Conservation (phyloP, 108 stramenopile species). For the Skeletonema menzelii region DNA sequence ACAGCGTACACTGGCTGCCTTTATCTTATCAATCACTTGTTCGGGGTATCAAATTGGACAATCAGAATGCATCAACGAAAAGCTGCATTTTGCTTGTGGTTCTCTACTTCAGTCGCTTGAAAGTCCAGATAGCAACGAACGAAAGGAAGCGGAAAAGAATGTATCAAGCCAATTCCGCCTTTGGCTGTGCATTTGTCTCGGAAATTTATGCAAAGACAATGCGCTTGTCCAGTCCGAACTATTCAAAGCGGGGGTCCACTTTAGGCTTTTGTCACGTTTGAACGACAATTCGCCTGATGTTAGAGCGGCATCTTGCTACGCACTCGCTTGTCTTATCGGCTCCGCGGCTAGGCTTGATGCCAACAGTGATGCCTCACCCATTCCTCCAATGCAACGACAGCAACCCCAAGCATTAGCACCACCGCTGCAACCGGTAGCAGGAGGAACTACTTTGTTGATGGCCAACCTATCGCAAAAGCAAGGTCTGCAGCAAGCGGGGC, state of each 20-base stretch:
- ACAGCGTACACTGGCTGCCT: slow-evolving; percentile 90
- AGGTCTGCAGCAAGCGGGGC: background rate
- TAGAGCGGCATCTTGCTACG: slow-evolving; percentile 85
- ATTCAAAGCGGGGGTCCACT: slow-evolving; percentile 63
- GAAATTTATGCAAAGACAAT: slow-evolving; percentile 61
- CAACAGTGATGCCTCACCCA: background rate
- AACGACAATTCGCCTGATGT: slow-evolving; percentile 53
- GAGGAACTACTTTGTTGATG: slow-evolving; percentile 13
- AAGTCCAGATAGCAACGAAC: slow-evolving; percentile 38
- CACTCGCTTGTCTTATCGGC: slow-evolving; percentile 70
- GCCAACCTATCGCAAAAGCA: slow-evolving; percentile 13
- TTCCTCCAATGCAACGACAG: slow-evolving; percentile 21
- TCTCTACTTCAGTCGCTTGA: slow-evolving; percentile 61
- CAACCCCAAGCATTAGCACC: slow-evolving; percentile 11
- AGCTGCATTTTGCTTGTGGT: slow-evolving; percentile 69
- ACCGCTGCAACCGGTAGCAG: slow-evolving; percentile 17
- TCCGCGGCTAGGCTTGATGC: slow-evolving; percentile 7
- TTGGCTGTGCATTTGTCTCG: slow-evolving; percentile 84
- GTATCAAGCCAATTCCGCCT: slow-evolving; percentile 41
- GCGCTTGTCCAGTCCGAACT: slow-evolving; percentile 60
- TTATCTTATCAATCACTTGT: slow-evolving; percentile 84
- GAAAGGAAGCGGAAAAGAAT: background rate
- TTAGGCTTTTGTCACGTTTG: slow-evolving; percentile 61
- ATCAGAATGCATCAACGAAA: slow-evolving; percentile 78
- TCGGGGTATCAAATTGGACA: slow-evolving; percentile 82